Evolutionary conservation across 768 basidiomycete species (phyloP), one percentile per base, ranked within the genome.

Genomic region (Amanita thiersii): DNA sequence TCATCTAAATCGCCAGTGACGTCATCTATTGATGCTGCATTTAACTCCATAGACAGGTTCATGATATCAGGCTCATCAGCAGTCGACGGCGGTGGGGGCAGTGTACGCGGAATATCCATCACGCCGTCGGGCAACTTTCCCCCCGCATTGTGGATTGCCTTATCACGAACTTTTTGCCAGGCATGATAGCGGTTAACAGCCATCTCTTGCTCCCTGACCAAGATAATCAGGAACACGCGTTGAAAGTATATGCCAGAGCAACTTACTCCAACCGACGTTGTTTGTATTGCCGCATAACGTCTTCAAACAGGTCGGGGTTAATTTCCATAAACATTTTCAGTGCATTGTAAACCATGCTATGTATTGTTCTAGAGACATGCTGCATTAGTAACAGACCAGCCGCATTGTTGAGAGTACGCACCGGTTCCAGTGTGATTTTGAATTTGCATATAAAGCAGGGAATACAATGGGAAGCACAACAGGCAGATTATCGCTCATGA

Each of bases 271-370:
- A 69, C 62, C 82, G 85, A 43, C 79, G 77, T 56, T 87, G 84
- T 63, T 87, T 94, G 63, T 94, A 98, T 48, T 91, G 87, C 34
- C 86, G 85, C 73, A 97, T 81, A 39, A 85, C 79, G 50, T 87
- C 87, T 52, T 97, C 93, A 51, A 99, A 99, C 17, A 97, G 65
- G 56, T 94, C 89, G 0, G 92, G 87, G 56, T 97, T 98, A 58
- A 98, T 90, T 62, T 99, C 96, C 93, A 98, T 98, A 67, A 97
- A 94, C 44, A 98, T 60, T 61, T 94, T 98, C 58, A 99, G 68
- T 2, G 96, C 96, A 58, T 98, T 97, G 65, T 96, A 98, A 20
- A 98, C 93, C 89, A 98, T 93, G 48, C 90, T 90, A 52, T 99
- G 96, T 53, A 98, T 99, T 35, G 96, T 98, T 49, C 93, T 98